A percentile compares a stretch with the other conserved stretches of the same genome.
phyloP scores from a whole-genome alignment of 2,329 filamentous ascomycete genomes.

The Sphaerulina populicola region DNA sequence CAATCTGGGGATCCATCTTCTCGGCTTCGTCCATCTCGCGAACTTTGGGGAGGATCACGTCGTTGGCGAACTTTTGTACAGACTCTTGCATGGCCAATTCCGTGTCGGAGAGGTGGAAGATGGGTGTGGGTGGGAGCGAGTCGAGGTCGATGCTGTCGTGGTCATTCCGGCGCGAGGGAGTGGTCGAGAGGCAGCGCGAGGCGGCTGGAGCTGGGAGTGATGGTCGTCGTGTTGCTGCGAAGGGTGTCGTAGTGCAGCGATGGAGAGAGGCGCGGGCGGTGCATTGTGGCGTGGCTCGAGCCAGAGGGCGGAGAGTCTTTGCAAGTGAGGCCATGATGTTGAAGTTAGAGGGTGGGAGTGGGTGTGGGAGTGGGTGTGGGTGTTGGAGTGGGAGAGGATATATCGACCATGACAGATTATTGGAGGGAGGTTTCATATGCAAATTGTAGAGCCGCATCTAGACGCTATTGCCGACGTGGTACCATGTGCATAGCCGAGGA shows the following conservation, averaged over 20 bases:
- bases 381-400: too few species aligned
- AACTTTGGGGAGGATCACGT: constrained; percentile 80
- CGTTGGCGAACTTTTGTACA: constrained; percentile 82
- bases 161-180: constrained; percentile 33
- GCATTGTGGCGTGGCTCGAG: constrained; percentile 24
- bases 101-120: constrained; percentile 83
- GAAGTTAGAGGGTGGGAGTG: too few species aligned
- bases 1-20: constrained; percentile 76
- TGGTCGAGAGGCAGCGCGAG: constrained; percentile 38
- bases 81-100: constrained; percentile 83
- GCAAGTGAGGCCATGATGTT: constrained; percentile 29
- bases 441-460: too few species aligned
- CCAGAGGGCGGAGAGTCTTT: constrained; percentile 30
- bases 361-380: too few species aligned
- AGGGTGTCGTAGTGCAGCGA: too few species aligned
- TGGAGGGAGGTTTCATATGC: too few species aligned
- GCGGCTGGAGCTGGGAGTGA: constrained; percentile 11
- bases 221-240: neutral
- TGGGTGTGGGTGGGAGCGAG: constrained; percentile 79
- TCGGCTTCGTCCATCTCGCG: constrained; percentile 98
- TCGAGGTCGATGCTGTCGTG: constrained; percentile 51
- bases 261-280: constrained; percentile 2
- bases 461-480: too few species aligned
- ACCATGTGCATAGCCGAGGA: too few species aligned
- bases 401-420: too few species aligned